Conservation (phyloP, 257 asterid species). For the Solanum commersonii region DNA sequence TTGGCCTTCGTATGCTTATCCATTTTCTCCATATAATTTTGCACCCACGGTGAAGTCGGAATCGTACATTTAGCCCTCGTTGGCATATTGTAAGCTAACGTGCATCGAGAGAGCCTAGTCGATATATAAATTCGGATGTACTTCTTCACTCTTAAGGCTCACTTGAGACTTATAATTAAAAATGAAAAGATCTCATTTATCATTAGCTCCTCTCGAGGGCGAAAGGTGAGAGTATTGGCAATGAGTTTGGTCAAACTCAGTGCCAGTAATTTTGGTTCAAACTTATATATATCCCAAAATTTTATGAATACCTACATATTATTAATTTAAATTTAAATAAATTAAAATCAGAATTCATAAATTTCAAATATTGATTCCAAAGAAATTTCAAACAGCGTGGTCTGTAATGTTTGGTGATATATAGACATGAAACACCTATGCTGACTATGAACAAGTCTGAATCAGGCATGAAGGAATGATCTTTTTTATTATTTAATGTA, state of each 20-base stretch:
- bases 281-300: neutral
- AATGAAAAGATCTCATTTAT: neutral
- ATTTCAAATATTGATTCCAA: accelerated
- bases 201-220: neutral
- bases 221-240: neutral
- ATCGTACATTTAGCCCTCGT: neutral
- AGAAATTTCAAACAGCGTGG: constrained; percentile 31
- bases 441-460: constrained; percentile 21
- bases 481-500: neutral
- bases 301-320: neutral
- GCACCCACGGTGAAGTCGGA: neutral
- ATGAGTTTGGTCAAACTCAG: too few relatives aligned
- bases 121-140: neutral
- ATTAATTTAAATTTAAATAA: neutral
- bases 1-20: too few relatives aligned
- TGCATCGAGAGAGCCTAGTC: neutral
- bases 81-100: neutral
- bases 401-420: constrained; percentile 1
- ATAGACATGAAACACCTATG: constrained; percentile 11
- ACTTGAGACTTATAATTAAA: neutral
- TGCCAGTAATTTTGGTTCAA: neutral
- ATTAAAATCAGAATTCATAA: neutral
- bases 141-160: neutral
- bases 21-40: too few relatives aligned
- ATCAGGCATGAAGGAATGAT: constrained; percentile 6